Conservation (phyloP, 1,284 basidiomycete genomes). For the Phlebopus sp. region DNA sequence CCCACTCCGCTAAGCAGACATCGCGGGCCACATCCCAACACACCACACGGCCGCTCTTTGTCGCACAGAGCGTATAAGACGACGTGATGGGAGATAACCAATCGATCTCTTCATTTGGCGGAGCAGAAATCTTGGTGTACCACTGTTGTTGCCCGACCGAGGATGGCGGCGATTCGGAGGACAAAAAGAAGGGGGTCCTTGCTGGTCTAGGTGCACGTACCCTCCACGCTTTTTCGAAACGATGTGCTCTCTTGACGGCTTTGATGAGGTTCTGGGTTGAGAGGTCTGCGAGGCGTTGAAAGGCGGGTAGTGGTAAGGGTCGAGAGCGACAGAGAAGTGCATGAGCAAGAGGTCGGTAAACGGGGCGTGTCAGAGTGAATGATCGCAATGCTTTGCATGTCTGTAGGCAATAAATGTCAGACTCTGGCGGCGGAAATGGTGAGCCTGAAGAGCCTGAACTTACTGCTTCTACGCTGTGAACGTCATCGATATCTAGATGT, state of each 20-base stretch:
- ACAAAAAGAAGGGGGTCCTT: slow-evolving; percentile 27
- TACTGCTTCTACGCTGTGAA: slow-evolving; percentile 57
- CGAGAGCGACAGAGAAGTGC: slow-evolving; percentile 61
- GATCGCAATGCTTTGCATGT: slow-evolving; percentile 58
- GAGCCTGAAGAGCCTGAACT: slow-evolving; percentile 25
- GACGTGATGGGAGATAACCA: slow-evolving; percentile 75
- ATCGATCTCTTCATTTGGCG: slow-evolving; percentile 64
- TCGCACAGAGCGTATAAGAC: slow-evolving; percentile 68
- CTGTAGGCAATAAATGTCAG: slow-evolving; percentile 32
- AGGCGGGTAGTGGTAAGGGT: slow-evolving; percentile 64
- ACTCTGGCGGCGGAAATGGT: not conserved
- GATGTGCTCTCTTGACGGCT: slow-evolving; percentile 58
- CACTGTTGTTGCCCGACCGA: slow-evolving; percentile 33
- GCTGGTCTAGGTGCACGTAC: slow-evolving; percentile 51
- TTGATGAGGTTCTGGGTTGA: slow-evolving; percentile 54
- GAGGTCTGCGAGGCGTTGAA: slow-evolving; percentile 62
- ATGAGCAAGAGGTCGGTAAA: slow-evolving; percentile 61
- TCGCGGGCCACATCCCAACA: slow-evolving; percentile 71
- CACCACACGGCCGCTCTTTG: slow-evolving; percentile 69
- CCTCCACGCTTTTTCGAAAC: slow-evolving; percentile 63
- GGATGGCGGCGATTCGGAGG: slow-evolving; percentile 14
- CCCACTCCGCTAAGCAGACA: slow-evolving; percentile 61
- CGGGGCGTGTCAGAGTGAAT: slow-evolving; percentile 59
- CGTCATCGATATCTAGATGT: slow-evolving; percentile 55
- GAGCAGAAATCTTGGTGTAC: slow-evolving; percentile 64